A percentile compares a stretch with the other conserved stretches of the same genome.
These are phyloP conservation scores for Calocera viscosa DNA, from an alignment of 768 basidiomycete species.

Conservation along the genomic window DNA sequence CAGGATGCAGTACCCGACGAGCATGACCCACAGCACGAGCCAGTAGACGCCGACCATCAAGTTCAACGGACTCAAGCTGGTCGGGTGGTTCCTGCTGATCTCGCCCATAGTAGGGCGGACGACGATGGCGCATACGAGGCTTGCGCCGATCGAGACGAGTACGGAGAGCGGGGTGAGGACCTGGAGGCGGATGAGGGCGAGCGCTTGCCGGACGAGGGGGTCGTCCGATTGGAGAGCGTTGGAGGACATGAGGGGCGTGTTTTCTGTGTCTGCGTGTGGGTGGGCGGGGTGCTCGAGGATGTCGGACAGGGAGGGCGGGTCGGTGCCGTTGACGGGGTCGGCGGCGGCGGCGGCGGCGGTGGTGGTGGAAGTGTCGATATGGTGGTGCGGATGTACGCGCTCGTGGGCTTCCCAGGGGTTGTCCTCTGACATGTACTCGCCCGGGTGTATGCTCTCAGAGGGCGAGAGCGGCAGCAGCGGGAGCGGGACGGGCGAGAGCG, in stretches of 20 bases:
- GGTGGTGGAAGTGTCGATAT: not conserved
- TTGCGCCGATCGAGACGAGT: conserved; percentile 61
- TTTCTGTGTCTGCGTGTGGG: not conserved
- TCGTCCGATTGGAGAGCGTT: not conserved
- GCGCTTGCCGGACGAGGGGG: not conserved
- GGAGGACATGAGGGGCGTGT: not conserved
- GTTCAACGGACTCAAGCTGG: conserved; percentile 58
- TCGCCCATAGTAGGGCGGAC: conserved; percentile 50
- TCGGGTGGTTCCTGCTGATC: conserved; percentile 44
- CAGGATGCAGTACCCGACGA: conserved; percentile 73
- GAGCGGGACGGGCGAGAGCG: too few relatives aligned
- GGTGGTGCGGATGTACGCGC: not conserved
- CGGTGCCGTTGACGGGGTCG: too few relatives aligned
- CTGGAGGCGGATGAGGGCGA: conserved; percentile 47
- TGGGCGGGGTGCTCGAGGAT: not conserved
- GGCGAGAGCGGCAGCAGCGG: too few relatives aligned
- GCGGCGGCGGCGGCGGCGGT: not conserved
- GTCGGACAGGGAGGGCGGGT: not conserved
- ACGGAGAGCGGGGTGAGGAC: conserved; percentile 77
- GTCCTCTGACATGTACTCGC: not conserved
- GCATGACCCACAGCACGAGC: conserved; percentile 45
- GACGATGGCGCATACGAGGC: conserved; percentile 55
- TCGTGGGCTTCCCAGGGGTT: not conserved
- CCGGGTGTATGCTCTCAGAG: too few relatives aligned
- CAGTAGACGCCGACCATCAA: conserved; percentile 49